Evolutionary conservation across 768 basidiomycete genomes (phyloP), one percentile per base, ranked within the genome.

Genomic region (Mycena latifolia): DNA sequence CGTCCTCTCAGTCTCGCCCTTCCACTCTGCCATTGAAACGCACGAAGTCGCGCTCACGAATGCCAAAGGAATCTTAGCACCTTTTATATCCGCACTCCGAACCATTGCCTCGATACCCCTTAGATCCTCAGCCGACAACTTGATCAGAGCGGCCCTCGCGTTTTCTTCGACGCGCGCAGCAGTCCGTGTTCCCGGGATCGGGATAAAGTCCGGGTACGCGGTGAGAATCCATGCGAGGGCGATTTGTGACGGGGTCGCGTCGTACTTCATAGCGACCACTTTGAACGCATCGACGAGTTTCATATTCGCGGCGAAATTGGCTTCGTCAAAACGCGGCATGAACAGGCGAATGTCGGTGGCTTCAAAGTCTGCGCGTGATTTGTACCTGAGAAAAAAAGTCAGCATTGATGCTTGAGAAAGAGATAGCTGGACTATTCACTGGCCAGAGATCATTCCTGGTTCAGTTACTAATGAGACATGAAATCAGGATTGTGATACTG

Each of bases 141-240:
- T 31, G 9, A 56, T 22, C 28, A 14, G 17, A 2, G 55, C 55
- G 12, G 55, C 55, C 27, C 29, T 33, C 14, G 41, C n/a, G 43
- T 56, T 56, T 24, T 43, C 39, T 17, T 29, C 20, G 6, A 46
- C 27, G 41, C 43, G 41, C 8, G 41, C 28, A n/a, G 55, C 41
- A 18, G 15, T 45, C 4, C 41, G 39, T 14, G 55, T 56, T 4
- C 43, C 55, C 3, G 54, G 54, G 28, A 55, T 55, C 1, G 54
- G 54, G 14, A 55, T 27, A 20, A 55, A 55, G 39, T 55, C 45
- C 6, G 45, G 55, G 43, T 45, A 46, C 11, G n/a, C 45, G 4
- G 20, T 29, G 41, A 56, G 55, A 8, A 56, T 56, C 55, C 55
- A 56, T 4, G 55, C 55, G 27, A 56, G 45, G 2, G 43, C 55